Evolutionary conservation across 805 yeast species (phyloP).

Genomic region (Candida peoriensis): DNA sequence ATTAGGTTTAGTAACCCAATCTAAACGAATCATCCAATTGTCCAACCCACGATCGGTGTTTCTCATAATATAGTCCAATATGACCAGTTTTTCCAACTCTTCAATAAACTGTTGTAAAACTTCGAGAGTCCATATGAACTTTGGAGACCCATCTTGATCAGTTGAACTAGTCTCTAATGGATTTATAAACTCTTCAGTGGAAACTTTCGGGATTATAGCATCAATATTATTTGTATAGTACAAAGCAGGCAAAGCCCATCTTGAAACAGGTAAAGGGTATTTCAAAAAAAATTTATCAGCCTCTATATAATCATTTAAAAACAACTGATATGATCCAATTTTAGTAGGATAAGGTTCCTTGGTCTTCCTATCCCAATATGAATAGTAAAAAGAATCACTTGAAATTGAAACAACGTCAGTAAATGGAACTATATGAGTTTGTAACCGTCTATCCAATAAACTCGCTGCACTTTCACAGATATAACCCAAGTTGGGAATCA

Average conservation of each 20-base stretch:
- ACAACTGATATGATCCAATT: constrained; percentile 64
- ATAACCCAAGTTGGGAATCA: constrained; percentile 69
- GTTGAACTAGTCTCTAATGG: too few species aligned
- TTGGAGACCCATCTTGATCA: constrained; percentile 10
- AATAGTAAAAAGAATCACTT: constrained; percentile 35
- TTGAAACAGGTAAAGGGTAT: constrained; percentile 52
- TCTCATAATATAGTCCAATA: constrained; percentile 66
- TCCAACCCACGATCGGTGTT: constrained; percentile 73
- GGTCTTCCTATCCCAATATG: constrained; percentile 37
- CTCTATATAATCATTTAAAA: constrained; percentile 50
- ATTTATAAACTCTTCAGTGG: constrained; percentile 2
- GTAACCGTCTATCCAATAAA: constrained; percentile 54
- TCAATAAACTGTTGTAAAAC: constrained; percentile 46
- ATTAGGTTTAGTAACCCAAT: constrained; percentile 30
- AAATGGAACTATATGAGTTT: constrained; percentile 57
- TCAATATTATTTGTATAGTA: constrained; percentile 2
- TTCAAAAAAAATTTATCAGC: constrained; percentile 55
- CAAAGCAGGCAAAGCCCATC: constrained; percentile 19
- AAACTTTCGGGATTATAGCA: not conserved
- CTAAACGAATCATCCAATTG: constrained; percentile 69
- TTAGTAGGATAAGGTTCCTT: constrained; percentile 32
- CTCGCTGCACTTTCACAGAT: constrained; percentile 70
- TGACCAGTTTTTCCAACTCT: constrained; percentile 64
- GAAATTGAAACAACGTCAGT: constrained; percentile 47
- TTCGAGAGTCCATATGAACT: constrained; percentile 50